phyloP scores from a whole-genome alignment of 1,139 yeast species.

The Spathaspora sp. region DNA sequence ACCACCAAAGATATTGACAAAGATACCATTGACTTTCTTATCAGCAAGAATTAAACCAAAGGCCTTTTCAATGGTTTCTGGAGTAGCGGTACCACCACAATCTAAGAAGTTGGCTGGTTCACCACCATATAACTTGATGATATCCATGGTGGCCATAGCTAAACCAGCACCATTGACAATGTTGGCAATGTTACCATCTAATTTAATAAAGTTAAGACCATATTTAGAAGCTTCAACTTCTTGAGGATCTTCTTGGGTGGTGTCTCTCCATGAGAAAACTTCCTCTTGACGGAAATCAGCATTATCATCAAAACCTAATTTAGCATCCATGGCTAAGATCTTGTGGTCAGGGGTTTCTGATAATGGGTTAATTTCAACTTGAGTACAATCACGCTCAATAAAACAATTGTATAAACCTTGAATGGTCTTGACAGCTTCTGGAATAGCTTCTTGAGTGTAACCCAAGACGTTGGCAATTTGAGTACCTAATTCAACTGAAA shows the following conservation, averaged over 20 bases:
- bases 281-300: conserved; percentile 95
- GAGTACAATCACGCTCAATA: conserved; percentile 91
- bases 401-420: conserved; percentile 87
- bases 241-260: conserved; percentile 96
- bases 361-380: conserved; percentile 97
- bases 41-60: conserved; percentile 91
- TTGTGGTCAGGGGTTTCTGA: conserved; percentile 89
- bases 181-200: conserved; percentile 98
- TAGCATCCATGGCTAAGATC: conserved; percentile 98
- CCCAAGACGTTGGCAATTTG: conserved; percentile 81
- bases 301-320: conserved; percentile 95
- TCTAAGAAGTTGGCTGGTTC: conserved; percentile 98
- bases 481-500: conserved; percentile 73
- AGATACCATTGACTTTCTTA: conserved; percentile 88
- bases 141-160: conserved; percentile 99
- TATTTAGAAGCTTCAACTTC: conserved; percentile 90
- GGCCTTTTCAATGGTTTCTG: conserved; percentile 96
- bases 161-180: conserved; percentile 99
- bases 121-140: conserved; percentile 97
- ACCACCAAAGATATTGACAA: conserved; percentile 98
- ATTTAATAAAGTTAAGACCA: conserved; percentile 93
- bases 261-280: conserved; percentile 94
- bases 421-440: conserved; percentile 86
- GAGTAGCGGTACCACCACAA: conserved; percentile 99
- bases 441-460: conserved; percentile 73